These are phyloP conservation scores for Neopestalotiopsis sp. DNA, from an alignment of 2,329 filamentous ascomycete species.

Conservation along the genomic window DNA sequence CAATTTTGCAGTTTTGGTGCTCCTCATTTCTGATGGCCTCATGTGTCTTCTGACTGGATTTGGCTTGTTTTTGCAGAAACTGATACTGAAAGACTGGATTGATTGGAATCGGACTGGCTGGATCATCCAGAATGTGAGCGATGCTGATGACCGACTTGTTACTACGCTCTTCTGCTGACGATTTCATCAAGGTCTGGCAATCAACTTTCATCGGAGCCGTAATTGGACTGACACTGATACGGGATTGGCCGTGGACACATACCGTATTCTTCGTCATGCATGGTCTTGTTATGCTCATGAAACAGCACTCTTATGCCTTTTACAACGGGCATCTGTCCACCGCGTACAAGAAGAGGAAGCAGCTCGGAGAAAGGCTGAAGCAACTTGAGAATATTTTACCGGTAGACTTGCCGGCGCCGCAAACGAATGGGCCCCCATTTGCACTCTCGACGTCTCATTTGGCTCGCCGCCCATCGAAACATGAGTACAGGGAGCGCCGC, in stretches of 20 bases:
- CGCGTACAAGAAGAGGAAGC: conserved; percentile 55
- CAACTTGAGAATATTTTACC: conserved; percentile 61
- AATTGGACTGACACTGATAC: conserved; percentile 68
- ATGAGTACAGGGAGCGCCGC: conserved; percentile 46
- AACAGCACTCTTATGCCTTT: conserved; percentile 80
- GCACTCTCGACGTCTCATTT: conserved; percentile 53
- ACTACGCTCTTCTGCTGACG: not conserved
- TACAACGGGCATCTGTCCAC: conserved; percentile 77
- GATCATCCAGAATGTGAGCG: conserved; percentile 70
- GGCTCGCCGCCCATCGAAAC: conserved; percentile 43
- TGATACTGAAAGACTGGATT: conserved; percentile 62
- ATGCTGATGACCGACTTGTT: too few relatives aligned
- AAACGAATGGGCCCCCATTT: conserved; percentile 45
- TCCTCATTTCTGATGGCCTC: conserved; percentile 68
- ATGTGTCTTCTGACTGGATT: conserved; percentile 72
- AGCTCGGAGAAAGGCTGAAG: conserved; percentile 54
- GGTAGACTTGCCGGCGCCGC: conserved; percentile 44
- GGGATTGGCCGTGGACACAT: conserved; percentile 84
- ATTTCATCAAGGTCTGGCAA: conserved; percentile 66
- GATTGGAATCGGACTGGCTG: conserved; percentile 73
- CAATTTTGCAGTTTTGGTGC: conserved; percentile 48
- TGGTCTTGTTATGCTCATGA: conserved; percentile 79
- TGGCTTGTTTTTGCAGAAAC: conserved; percentile 67
- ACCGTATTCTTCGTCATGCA: conserved; percentile 58
- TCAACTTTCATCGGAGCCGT: conserved; percentile 64